phyloP scores from a whole-genome alignment of 768 basidiomycete species.

The Hypsizygus marmoreus region DNA sequence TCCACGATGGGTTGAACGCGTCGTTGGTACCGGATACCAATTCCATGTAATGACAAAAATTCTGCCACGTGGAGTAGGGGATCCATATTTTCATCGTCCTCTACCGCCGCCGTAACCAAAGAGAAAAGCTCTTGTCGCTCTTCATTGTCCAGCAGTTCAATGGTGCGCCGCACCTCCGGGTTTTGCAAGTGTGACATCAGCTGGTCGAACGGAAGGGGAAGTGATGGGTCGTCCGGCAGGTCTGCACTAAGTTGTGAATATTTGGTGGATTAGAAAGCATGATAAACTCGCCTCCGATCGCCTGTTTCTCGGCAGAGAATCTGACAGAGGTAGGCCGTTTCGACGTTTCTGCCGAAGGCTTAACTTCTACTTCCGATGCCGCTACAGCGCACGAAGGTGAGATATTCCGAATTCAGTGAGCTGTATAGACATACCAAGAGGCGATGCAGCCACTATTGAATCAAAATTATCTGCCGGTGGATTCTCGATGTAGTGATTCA shows the following conservation, averaged over 20 bases:
- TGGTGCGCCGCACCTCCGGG: neutral
- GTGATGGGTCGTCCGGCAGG: conserved; percentile 4
- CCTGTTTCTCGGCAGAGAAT: neutral
- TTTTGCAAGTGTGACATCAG: conserved; percentile 2
- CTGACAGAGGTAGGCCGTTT: neutral
- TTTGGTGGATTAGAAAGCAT: too few relatives aligned
- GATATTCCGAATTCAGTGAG: too few relatives aligned
- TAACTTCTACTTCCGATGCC: neutral
- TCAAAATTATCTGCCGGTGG: conserved; percentile 16
- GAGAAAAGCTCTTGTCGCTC: conserved; percentile 2
- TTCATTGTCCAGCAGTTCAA: neutral
- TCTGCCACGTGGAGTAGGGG: neutral
- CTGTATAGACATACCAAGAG: conserved; percentile 1
- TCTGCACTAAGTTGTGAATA: too few relatives aligned
- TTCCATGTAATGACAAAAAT: conserved; percentile 6
- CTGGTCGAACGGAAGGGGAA: conserved; percentile 4
- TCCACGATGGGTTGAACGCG: too few relatives aligned
- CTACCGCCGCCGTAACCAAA: neutral
- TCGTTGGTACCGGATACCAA: conserved; percentile 5
- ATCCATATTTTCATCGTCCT: conserved; percentile 1
- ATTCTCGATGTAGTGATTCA: conserved; percentile 11
- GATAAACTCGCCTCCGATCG: neutral
- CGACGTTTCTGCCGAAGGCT: neutral
- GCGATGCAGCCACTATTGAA: conserved; percentile 2
- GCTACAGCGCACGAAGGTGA: too few relatives aligned